phyloP scores from a whole-genome alignment of 2,329 filamentous ascomycete genomes.

The Clathrospora elynae region DNA sequence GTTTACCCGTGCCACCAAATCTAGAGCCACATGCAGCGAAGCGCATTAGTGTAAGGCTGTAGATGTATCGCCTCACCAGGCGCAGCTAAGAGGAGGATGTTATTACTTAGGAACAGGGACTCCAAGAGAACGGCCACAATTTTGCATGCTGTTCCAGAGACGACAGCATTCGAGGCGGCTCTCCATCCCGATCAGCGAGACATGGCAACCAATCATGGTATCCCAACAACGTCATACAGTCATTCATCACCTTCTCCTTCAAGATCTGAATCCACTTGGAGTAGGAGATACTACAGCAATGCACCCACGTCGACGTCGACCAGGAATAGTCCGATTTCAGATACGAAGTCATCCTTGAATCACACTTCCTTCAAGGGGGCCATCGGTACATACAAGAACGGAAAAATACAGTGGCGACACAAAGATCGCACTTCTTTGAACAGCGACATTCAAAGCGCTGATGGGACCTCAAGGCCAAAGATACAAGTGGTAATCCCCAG shows the following conservation, averaged over 20 bases:
- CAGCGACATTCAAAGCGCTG: conserved; percentile 13
- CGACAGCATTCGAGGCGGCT: conserved; percentile 26
- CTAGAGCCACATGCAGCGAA: conserved; percentile 4
- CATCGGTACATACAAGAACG: conserved; percentile 55
- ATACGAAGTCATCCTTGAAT: conserved; percentile 32
- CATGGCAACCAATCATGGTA: conserved; percentile 40
- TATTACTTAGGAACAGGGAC: conserved; percentile 27
- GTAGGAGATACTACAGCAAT: conserved; percentile 27
- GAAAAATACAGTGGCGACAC: conserved; percentile 50
- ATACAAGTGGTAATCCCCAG: conserved; percentile 48
- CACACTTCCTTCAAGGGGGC: conserved; percentile 33
- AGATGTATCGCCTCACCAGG: conserved; percentile 13
- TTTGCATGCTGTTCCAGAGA: conserved; percentile 45
- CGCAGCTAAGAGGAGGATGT: conserved; percentile 24
- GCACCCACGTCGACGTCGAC: conserved; percentile 19
- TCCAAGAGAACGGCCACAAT: conserved; percentile 38
- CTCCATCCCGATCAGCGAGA: conserved; percentile 49
- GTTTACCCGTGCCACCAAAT: conserved; percentile 4
- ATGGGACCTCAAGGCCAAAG: conserved; percentile 33
- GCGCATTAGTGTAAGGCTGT: not conserved
- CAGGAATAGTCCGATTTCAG: conserved; percentile 18
- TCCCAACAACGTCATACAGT: conserved; percentile 25
- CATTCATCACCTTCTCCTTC: conserved; percentile 22
- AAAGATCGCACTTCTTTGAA: conserved; percentile 14
- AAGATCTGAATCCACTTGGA: conserved; percentile 19